phyloP scores from a whole-genome alignment of 106 monocot species.

The Dendrobium catenatum region DNA sequence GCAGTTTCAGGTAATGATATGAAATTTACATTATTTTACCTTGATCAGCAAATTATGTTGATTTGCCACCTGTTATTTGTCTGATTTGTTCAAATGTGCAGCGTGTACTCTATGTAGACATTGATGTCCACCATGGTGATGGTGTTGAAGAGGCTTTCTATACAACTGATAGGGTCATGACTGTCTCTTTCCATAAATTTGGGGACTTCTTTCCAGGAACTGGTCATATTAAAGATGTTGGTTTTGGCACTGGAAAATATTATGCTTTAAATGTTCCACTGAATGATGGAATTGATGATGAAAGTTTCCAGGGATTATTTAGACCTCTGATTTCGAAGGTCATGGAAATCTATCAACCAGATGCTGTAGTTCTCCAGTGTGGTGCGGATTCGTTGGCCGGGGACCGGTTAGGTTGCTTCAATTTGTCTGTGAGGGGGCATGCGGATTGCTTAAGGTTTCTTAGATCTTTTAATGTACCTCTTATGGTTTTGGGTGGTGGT shows the following conservation, averaged over 20 bases:
- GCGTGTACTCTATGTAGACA: conserved; percentile 46
- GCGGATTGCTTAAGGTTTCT: conserved; percentile 62
- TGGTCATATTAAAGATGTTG: conserved; percentile 42
- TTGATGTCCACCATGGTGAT: conserved; percentile 45
- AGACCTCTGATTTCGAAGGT: conserved; percentile 56
- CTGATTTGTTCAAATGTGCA: conserved; percentile 17
- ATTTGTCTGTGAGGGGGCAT: conserved; percentile 70
- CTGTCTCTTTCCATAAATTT: conserved; percentile 43
- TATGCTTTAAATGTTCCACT: conserved; percentile 71
- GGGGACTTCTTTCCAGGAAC: conserved; percentile 44
- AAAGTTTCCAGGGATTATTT: conserved; percentile 49
- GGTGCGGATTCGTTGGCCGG: conserved; percentile 73
- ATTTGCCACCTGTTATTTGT: background rate
- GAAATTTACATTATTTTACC: background rate
- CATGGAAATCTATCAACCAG: conserved; percentile 68
- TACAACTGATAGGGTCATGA: conserved; percentile 44
- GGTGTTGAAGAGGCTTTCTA: conserved; percentile 46
- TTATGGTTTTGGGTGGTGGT: conserved; percentile 71
- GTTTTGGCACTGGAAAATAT: conserved; percentile 32
- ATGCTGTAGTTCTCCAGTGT: conserved; percentile 72
- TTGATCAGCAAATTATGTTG: background rate
- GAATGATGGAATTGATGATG: conserved; percentile 61
- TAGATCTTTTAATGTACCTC: conserved; percentile 63
- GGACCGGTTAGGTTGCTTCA: conserved; percentile 67
- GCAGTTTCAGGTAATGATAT: background rate